These are phyloP conservation scores for Coprinopsis strossmayeri DNA, from an alignment of 768 basidiomycete species.

Conservation along the genomic window DNA sequence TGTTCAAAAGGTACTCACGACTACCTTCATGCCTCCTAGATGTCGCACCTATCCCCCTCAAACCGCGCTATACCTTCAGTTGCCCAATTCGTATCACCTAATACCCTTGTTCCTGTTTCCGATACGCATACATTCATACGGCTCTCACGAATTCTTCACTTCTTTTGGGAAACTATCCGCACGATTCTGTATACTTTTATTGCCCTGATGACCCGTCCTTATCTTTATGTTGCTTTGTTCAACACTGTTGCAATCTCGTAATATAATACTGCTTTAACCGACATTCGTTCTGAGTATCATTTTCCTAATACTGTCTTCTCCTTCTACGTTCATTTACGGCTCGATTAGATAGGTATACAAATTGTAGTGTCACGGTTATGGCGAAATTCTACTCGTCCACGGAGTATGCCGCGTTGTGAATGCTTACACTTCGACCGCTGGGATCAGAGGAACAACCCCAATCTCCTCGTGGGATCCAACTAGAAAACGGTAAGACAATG, in stretches of 20 bases:
- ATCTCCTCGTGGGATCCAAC: conserved; percentile 92
- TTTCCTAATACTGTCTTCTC: conserved; percentile 1
- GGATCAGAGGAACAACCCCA: conserved; percentile 97
- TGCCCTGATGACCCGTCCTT: neutral
- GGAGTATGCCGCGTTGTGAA: conserved; percentile 88
- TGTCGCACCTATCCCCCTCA: conserved; percentile 16
- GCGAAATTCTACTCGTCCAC: conserved; percentile 17
- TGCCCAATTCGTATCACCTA: conserved; percentile 16
- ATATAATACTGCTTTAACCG: no score
- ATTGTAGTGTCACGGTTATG: conserved; percentile 18
- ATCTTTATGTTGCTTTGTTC: neutral
- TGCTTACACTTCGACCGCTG: conserved; percentile 90
- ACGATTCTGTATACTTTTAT: conserved; percentile 2
- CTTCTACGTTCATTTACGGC: conserved; percentile 5
- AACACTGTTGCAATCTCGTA: neutral
- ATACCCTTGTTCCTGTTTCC: conserved; percentile 11
- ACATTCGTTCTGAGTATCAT: no score
- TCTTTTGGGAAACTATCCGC: neutral
- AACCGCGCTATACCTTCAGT: conserved; percentile 15
- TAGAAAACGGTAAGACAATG: conserved; percentile 21
- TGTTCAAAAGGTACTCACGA: conserved; percentile 20
- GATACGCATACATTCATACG: conserved; percentile 1
- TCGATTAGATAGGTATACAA: conserved; percentile 8
- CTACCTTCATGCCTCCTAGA: conserved; percentile 3
- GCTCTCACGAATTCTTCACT: conserved; percentile 5